Evolutionary conservation across 129 eudicot genomes (phyloP).

Genomic region (Artemisia argyi): DNA sequence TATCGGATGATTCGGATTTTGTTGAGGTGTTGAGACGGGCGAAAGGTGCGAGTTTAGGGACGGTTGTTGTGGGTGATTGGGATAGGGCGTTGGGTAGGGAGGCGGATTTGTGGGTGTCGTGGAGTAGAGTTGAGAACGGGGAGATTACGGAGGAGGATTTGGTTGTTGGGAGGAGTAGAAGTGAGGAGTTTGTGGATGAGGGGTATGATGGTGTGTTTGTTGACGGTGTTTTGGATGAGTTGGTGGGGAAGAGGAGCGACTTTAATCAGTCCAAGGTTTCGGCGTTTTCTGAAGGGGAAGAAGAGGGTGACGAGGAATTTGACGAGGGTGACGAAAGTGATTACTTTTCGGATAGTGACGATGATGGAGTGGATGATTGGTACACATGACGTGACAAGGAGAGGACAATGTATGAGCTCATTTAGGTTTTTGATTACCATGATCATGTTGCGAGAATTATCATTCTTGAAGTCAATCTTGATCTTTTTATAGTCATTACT

Average conservation of each 20-base stretch:
- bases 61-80: constrained; percentile 92
- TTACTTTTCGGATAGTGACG: constrained; percentile 58
- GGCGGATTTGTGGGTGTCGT: constrained; percentile 89
- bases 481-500: not conserved
- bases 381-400: constrained; percentile 5
- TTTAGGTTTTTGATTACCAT: too few relatives aligned
- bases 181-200: constrained; percentile 37
- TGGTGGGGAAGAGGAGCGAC: constrained; percentile 35
- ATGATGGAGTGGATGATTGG: constrained; percentile 50
- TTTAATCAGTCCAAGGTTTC: constrained; percentile 42
- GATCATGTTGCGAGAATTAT: too few relatives aligned
- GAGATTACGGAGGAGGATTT: constrained; percentile 78
- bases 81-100: constrained; percentile 80
- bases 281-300: constrained; percentile 60
- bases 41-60: constrained; percentile 78
- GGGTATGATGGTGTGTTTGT: constrained; percentile 24
- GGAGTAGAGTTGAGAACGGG: constrained; percentile 84
- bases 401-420: too few relatives aligned
- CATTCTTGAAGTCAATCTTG: not conserved
- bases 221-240: constrained; percentile 58
- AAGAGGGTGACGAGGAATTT: constrained; percentile 26
- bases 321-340: constrained; percentile 40
- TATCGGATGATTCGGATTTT: constrained; percentile 96
- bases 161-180: constrained; percentile 32
- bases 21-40: constrained; percentile 76